These are phyloP conservation scores for Eutrema salsugineum DNA, from an alignment of 441 rosid genomes.

Conservation along the genomic window DNA sequence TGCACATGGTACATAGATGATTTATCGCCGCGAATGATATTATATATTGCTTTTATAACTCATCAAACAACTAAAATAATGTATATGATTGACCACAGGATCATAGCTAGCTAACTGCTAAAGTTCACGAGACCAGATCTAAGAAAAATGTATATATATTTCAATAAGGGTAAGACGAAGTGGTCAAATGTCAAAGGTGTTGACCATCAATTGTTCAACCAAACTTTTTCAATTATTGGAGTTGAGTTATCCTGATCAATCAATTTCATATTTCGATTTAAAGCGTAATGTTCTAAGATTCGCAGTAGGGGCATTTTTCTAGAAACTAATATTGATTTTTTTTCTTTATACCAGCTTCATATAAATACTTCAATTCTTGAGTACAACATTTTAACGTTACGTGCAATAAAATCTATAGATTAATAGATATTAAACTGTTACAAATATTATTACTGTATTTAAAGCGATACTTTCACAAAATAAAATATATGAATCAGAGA, in stretches of 20 bases:
- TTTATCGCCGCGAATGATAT: not conserved
- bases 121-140: slow-evolving; percentile 31
- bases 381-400: not conserved
- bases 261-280: not conserved
- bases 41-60: slow-evolving; percentile 1
- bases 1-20: slow-evolving; percentile 25
- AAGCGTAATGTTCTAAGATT: not conserved
- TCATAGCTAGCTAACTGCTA: slow-evolving; percentile 29
- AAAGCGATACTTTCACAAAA: not conserved
- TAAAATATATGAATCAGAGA: not conserved
- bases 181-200: slow-evolving; percentile 30
- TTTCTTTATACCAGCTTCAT: not conserved
- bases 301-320: not conserved
- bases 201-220: slow-evolving; percentile 19
- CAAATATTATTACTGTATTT: not conserved
- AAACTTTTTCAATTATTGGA: not conserved
- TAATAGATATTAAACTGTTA: not conserved
- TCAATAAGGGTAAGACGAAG: not conserved
- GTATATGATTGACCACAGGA: slow-evolving; percentile 18
- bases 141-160: not conserved
- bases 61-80: slow-evolving; percentile 1
- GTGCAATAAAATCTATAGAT: not conserved
- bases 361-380: not conserved
- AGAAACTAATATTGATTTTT: not conserved
- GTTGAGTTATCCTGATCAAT: not conserved